A percentile compares a stretch with the other conserved stretches of the same genome.
Evolutionary conservation across 2,329 filamentous ascomycete genomes (phyloP).

Genomic region (Ophiosphaerella korrae): DNA sequence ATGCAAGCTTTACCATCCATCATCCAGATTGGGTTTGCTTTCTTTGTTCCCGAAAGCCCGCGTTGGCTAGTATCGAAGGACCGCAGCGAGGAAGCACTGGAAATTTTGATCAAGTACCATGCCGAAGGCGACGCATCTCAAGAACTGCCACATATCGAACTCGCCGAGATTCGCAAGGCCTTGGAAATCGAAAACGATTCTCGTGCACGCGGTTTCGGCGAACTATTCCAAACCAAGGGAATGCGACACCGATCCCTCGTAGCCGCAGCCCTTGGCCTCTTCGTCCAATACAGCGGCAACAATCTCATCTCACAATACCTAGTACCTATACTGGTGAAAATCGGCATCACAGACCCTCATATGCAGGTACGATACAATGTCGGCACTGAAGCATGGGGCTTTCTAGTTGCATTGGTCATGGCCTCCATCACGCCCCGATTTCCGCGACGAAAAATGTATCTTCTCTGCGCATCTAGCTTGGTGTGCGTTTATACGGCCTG

Average conservation of each 20-base stretch:
- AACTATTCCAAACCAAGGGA: conserved; percentile 66
- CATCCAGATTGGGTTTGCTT: conserved; percentile 68
- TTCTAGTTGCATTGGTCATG: conserved; percentile 61
- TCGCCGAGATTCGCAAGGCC: conserved; percentile 68
- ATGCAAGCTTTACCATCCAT: conserved; percentile 67
- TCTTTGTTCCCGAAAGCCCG: conserved; percentile 67
- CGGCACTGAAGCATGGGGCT: conserved; percentile 65
- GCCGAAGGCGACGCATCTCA: conserved; percentile 61
- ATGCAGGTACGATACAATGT: conserved; percentile 52
- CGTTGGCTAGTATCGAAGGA: conserved; percentile 70
- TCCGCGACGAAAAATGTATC: conserved; percentile 62
- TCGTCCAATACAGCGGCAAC: conserved; percentile 71
- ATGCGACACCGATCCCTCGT: conserved; percentile 69
- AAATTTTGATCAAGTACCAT: conserved; percentile 67
- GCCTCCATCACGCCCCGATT: conserved; percentile 61
- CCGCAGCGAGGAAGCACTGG: conserved; percentile 64
- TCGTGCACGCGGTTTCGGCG: conserved; percentile 59
- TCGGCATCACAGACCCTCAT: conserved; percentile 60
- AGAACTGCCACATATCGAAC: conserved; percentile 68
- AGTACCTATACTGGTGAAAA: conserved; percentile 64
- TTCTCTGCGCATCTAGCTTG: conserved; percentile 49
- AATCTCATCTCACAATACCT: conserved; percentile 69
- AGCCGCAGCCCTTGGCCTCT: conserved; percentile 66
- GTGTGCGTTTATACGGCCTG: conserved; percentile 43
- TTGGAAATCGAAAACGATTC: conserved; percentile 63